These are phyloP conservation scores for Aspergillus japonicus DNA, from an alignment of 2,329 filamentous ascomycete genomes.

Conservation along the genomic window DNA sequence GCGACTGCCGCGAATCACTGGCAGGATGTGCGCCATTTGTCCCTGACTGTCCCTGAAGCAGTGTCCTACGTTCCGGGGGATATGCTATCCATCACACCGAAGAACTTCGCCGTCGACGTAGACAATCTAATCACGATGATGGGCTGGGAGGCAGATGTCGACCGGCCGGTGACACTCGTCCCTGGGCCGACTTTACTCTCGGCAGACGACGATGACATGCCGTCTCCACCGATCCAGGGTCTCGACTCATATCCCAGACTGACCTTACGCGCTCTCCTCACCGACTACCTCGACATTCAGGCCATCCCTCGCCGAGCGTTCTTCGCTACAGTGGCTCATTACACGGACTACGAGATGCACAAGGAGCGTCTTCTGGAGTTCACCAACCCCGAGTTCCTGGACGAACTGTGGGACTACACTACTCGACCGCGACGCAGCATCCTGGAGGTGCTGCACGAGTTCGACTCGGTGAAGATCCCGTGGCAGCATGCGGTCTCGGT, in stretches of 20 bases:
- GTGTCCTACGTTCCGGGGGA: conserved; percentile 69
- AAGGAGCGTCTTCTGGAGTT: conserved; percentile 82
- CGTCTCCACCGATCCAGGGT: conserved; percentile 35
- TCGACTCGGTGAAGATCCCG: conserved; percentile 78
- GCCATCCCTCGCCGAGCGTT: conserved; percentile 86
- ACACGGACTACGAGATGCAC: conserved; percentile 70
- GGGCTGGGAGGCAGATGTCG: conserved; percentile 73
- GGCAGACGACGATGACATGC: conserved; percentile 19
- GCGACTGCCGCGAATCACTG: conserved; percentile 77
- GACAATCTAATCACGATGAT: conserved; percentile 73
- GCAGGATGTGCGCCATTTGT: conserved; percentile 89
- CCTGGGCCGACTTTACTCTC: conserved; percentile 23
- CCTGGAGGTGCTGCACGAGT: conserved; percentile 88
- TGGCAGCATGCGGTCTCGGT: conserved; percentile 69
- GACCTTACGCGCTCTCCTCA: conserved; percentile 74
- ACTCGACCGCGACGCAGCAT: conserved; percentile 87
- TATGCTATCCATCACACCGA: conserved; percentile 77
- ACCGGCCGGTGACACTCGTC: conserved; percentile 61
- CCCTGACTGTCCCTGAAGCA: conserved; percentile 50
- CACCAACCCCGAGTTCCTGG: conserved; percentile 71
- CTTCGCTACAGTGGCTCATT: conserved; percentile 74
- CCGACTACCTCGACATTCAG: conserved; percentile 82
- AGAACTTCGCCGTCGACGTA: conserved; percentile 83
- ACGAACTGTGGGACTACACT: conserved; percentile 95
- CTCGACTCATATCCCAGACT: conserved; percentile 37